Evolutionary conservation across 768 basidiomycete species (phyloP).

Genomic region (Suillus hirtellus): DNA sequence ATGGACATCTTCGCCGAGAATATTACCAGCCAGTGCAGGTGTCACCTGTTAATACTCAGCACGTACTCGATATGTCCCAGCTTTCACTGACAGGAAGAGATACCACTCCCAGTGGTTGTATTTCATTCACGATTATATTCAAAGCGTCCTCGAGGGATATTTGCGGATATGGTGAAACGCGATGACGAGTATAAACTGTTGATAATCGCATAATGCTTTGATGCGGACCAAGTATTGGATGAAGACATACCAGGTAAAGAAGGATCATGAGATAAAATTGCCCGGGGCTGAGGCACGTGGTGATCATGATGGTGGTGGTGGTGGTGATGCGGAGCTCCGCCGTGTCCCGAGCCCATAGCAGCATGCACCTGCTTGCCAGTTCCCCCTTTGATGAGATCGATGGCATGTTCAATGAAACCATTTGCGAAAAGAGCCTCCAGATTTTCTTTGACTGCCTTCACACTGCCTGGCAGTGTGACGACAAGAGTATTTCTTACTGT

Average conservation of each 20-base stretch:
- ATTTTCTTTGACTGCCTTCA: conserved; percentile 83
- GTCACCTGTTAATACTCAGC: conserved; percentile 48
- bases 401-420: conserved; percentile 65
- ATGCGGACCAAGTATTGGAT: background rate
- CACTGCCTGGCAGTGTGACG: conserved; percentile 81
- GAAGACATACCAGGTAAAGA: conserved; percentile 57
- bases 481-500: conserved; percentile 66
- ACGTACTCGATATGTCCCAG: background rate
- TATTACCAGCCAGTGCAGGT: conserved; percentile 56
- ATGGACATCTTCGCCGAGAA: conserved; percentile 75
- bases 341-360: conserved; percentile 38
- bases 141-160: conserved; percentile 68
- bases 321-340: conserved; percentile 32
- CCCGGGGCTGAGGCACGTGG: conserved; percentile 53
- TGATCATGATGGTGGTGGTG: conserved; percentile 42
- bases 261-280: conserved; percentile 67
- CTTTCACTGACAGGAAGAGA: conserved; percentile 43
- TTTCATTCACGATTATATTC: conserved; percentile 50
- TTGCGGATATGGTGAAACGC: conserved; percentile 76
- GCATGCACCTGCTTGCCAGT: conserved; percentile 61
- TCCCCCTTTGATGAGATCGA: conserved; percentile 72
- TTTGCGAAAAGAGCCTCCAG: conserved; percentile 58
- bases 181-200: conserved; percentile 67
- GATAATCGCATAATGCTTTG: background rate
- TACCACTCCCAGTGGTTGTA: conserved; percentile 41